These are phyloP conservation scores for Athelia sp. DNA, from an alignment of 1,284 basidiomycete species.

Conservation along the genomic window DNA sequence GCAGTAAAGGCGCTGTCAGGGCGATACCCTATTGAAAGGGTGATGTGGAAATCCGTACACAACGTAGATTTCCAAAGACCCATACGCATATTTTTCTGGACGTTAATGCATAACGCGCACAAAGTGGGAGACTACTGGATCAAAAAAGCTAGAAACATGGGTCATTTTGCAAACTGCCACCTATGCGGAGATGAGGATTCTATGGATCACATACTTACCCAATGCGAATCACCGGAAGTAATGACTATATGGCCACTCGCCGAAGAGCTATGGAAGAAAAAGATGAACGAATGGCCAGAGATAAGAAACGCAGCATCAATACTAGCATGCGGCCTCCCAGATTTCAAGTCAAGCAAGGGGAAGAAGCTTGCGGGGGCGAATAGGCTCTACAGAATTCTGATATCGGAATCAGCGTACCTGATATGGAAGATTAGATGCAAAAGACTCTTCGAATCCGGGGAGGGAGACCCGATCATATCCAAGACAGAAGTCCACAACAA, in stretches of 20 bases:
- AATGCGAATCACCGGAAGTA: slow-evolving; percentile 9
- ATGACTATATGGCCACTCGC: slow-evolving; percentile 8
- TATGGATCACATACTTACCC: slow-evolving; percentile 9
- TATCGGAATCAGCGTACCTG: slow-evolving; percentile 22
- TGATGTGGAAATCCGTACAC: slow-evolving; percentile 19
- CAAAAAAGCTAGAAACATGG: background rate
- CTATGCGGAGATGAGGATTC: background rate
- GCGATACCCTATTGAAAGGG: slow-evolving; percentile 8
- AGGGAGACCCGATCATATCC: background rate
- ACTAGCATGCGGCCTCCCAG: slow-evolving; percentile 6
- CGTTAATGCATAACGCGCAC: background rate
- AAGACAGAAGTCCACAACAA: slow-evolving; percentile 5
- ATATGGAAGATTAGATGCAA: slow-evolving; percentile 26
- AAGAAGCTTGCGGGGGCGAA: background rate
- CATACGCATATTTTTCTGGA: slow-evolving; percentile 16
- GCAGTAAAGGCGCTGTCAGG: slow-evolving; percentile 2
- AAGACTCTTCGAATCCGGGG: slow-evolving; percentile 12
- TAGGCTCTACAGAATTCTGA: slow-evolving; percentile 21
- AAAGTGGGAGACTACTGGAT: background rate
- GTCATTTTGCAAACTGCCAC: background rate
- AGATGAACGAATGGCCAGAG: slow-evolving; percentile 4
- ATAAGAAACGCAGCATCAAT: slow-evolving; percentile 7
- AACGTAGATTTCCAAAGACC: slow-evolving; percentile 19
- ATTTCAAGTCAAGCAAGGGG: slow-evolving; percentile 4
- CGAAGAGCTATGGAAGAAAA: slow-evolving; percentile 6